Conservation (phyloP, 352 stramenopile genomes). For the Pythium pyrilobum region DNA sequence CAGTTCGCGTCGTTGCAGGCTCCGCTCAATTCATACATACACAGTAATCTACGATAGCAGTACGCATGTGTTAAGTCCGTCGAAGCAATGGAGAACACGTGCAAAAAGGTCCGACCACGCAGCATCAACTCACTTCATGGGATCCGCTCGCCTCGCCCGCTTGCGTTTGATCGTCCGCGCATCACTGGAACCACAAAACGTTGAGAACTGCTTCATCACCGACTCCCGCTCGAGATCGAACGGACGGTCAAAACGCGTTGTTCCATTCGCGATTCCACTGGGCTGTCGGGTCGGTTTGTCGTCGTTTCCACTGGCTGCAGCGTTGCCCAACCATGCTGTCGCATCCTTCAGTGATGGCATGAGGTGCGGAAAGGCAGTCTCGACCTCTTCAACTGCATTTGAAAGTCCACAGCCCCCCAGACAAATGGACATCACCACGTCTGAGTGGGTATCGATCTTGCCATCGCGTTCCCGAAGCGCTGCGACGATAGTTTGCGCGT, state of each 20-base stretch:
- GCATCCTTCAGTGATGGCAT: neutral
- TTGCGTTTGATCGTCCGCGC: neutral
- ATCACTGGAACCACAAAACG: too few relatives aligned
- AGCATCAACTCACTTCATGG: constrained; percentile 19
- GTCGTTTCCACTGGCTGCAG: too few relatives aligned
- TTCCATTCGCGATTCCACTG: neutral
- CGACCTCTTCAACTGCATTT: neutral
- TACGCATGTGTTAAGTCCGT: too few relatives aligned
- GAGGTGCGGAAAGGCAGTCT: constrained; percentile 12
- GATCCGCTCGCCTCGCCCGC: constrained; percentile 5
- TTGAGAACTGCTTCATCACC: constrained; percentile 10
- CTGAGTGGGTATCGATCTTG: too few relatives aligned
- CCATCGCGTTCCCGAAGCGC: neutral
- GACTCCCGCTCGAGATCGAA: constrained; percentile 15
- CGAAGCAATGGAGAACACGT: too few relatives aligned
- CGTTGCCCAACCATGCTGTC: neutral
- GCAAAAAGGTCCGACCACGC: neutral
- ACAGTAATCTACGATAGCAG: constrained; percentile 63
- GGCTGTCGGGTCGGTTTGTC: too few relatives aligned
- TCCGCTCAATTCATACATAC: constrained; percentile 67
- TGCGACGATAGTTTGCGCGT: neutral
- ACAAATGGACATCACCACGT: neutral
- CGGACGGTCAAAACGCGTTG: constrained; percentile 1
- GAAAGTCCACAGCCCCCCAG: neutral
- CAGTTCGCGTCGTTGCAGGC: constrained; percentile 75